Base-by-base conservation (phyloP, 2,329 filamentous ascomycete genomes). In the Erysiphe pulchra region DNA sequence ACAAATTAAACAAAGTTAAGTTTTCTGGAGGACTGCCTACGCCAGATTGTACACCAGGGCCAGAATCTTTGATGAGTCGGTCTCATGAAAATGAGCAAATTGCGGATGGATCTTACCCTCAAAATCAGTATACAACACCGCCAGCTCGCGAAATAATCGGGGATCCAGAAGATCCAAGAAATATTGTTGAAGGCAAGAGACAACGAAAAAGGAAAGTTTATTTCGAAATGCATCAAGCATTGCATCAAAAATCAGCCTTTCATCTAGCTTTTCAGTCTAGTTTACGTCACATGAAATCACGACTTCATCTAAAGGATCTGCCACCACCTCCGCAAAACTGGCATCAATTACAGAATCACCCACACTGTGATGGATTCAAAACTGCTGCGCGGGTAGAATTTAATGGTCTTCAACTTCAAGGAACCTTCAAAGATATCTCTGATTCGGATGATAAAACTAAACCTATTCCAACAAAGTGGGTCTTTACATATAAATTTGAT, bases 401-500 rank as follows among this genome's bases (percentile, higher is more conserved):
- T 16, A 39, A 20, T 17, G 18, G 18, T 20, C 37, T 20, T 39
- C 4, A 17, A 20, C 37, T 39, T 39, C 37, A 39, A 18, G 8
- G 11, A 39, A 39, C 11, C 7, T 39, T 20, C 37, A 39, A 39
- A 20, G 37, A 20, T 39, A 39, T 39, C 1, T 20, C 18, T 10
- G 2, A 42, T 6, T 30, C 17, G 9, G 18, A 14, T 37, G 24
- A 20, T 8, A 36, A 44, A 36, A 28, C 24, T 7, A 44, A 20
- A 18, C 44, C 24, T 12, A 20, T 45, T 20, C 44, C 44, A 33
- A 20, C 28, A 4, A 45, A 42, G 24, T 59, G 41, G 53, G 52
- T 56, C 1, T 57, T 53, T 41, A 50, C 33, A 11, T 54, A 57
- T 45, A 58, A 57, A 42, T 49, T 55, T 17, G 48, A 57, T 34